Conservation (phyloP, 1,284 basidiomycete species). For the Amylostereum areolatum region DNA sequence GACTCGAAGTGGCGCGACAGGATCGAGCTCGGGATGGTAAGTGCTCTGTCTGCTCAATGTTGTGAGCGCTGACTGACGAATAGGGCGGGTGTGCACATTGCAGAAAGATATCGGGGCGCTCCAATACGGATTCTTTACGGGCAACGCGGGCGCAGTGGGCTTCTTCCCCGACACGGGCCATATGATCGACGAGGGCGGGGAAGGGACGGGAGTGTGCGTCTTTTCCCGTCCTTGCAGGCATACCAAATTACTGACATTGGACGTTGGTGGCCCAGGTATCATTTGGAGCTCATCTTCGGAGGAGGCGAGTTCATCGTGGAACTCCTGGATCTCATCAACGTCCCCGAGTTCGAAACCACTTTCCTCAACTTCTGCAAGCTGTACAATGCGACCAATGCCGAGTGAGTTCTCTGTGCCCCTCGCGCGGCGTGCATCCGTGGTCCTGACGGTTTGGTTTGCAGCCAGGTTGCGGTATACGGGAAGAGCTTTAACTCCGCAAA, state of each 20-base stretch:
- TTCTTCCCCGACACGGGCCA: conserved; percentile 37
- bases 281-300: conserved; percentile 36
- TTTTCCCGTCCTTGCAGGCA: background rate
- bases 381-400: conserved; percentile 30
- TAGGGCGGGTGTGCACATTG: too few species aligned
- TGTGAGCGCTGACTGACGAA: background rate
- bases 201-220: conserved; percentile 28
- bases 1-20: conserved; percentile 31
- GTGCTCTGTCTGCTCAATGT: conserved; percentile 1
- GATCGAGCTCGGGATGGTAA: conserved; percentile 35
- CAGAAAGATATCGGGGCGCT: conserved; percentile 32
- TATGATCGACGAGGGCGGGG: conserved; percentile 32
- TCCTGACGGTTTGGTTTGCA: too few species aligned
- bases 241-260: too few species aligned
- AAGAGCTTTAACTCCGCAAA: conserved; percentile 27
- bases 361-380: conserved; percentile 37
- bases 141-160: conserved; percentile 32
- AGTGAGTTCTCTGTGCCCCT: conserved; percentile 28
- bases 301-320: conserved; percentile 40
- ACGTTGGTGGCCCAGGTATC: conserved; percentile 25
- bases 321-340: conserved; percentile 33
- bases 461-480: conserved; percentile 30
- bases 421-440: too few species aligned
- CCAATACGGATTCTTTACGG: conserved; percentile 34
- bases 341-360: conserved; percentile 33